Percentiles rank a stretch among this genome's conserved stretches.
Evolutionary conservation across 768 basidiomycete genomes (phyloP).

Genomic region (Filobasidium wieringae): DNA sequence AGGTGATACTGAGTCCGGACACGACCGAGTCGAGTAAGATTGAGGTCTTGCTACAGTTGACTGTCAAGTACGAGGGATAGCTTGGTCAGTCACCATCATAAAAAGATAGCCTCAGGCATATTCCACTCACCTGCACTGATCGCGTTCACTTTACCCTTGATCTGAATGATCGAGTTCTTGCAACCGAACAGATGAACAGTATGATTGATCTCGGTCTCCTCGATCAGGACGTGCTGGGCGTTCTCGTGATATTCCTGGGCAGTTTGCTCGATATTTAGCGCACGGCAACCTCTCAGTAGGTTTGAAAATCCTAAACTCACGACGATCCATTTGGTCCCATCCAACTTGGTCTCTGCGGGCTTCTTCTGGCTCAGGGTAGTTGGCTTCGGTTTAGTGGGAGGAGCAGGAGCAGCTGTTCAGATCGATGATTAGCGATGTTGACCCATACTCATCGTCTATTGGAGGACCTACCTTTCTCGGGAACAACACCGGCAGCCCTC

Average conservation of each 20-base stretch:
- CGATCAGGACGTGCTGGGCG: constrained; percentile 52
- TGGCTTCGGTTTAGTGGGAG: constrained; percentile 73
- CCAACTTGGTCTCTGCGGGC: constrained; percentile 74
- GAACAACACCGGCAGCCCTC: constrained; percentile 49
- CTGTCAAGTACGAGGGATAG: constrained; percentile 41
- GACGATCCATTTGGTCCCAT: constrained; percentile 87
- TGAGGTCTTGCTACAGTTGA: constrained; percentile 76
- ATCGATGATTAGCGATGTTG: background rate
- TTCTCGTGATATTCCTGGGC: constrained; percentile 92
- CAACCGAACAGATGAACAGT: constrained; percentile 80
- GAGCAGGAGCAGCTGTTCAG: constrained; percentile 43
- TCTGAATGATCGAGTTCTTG: constrained; percentile 66
- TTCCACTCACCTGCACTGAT: constrained; percentile 67
- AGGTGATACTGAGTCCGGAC: constrained; percentile 76
- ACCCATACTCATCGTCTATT: background rate
- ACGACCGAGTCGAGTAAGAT: constrained; percentile 84
- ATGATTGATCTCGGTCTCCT: constrained; percentile 65
- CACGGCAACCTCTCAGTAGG: background rate
- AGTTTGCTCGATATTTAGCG: constrained; percentile 88
- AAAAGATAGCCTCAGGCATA: background rate
- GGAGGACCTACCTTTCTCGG: constrained; percentile 25
- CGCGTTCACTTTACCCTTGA: constrained; percentile 92
- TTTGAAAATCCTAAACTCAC: constrained; percentile 42
- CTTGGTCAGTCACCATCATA: background rate
- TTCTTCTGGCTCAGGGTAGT: constrained; percentile 62